Evolutionary conservation across 2,329 filamentous ascomycete genomes (phyloP).

Genomic region (Pyricularia sp.): DNA sequence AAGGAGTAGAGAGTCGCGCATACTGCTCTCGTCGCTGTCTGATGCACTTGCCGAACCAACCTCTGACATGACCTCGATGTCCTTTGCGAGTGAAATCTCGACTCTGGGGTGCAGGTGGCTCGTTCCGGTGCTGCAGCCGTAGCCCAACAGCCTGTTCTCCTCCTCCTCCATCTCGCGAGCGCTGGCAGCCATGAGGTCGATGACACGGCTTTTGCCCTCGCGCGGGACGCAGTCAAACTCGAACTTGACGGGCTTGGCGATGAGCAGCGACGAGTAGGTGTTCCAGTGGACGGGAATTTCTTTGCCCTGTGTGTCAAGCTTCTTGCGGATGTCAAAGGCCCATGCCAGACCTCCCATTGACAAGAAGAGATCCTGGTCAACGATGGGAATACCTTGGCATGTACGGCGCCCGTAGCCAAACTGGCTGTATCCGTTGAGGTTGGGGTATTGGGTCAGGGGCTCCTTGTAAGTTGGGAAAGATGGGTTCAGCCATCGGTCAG

Average conservation of each 20-base stretch:
- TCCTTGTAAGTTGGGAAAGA: constrained; percentile 25
- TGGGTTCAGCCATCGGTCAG: constrained; percentile 23
- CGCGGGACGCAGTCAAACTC: constrained; percentile 23
- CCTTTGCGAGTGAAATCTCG: neutral
- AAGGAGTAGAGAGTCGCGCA: neutral
- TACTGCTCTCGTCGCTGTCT: constrained; percentile 2
- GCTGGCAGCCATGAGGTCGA: constrained; percentile 2
- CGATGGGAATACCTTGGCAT: constrained; percentile 28
- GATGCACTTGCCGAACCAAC: neutral
- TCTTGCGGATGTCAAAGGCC: constrained; percentile 37
- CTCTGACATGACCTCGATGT: constrained; percentile 1
- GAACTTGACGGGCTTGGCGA: constrained; percentile 28
- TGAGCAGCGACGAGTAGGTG: constrained; percentile 27
- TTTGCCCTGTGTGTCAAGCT: constrained; percentile 19
- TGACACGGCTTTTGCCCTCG: constrained; percentile 2
- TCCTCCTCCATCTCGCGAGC: constrained; percentile 4
- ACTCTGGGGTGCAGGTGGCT: neutral
- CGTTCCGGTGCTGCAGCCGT: neutral
- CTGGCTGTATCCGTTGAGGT: constrained; percentile 25
- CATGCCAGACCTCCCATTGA: constrained; percentile 29
- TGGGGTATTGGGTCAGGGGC: constrained; percentile 23
- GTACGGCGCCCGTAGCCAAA: constrained; percentile 43
- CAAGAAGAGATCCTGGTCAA: constrained; percentile 26
- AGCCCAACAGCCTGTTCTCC: neutral
- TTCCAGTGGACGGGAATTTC: constrained; percentile 33